Evolutionary conservation across 441 rosid genomes (phyloP).

Genomic region (Populus trichocarpa): DNA sequence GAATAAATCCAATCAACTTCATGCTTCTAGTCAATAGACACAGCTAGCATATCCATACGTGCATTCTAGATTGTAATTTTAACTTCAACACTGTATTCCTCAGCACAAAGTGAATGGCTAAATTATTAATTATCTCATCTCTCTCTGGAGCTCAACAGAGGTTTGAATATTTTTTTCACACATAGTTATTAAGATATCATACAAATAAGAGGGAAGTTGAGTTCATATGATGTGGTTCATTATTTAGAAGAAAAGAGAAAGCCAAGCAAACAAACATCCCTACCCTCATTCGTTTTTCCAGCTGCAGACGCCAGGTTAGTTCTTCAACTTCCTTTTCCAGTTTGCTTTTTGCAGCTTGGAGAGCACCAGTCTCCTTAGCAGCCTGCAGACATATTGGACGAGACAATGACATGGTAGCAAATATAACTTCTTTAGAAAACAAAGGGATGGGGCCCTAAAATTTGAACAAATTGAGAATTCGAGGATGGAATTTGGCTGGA

Average conservation of each 20-base stretch:
- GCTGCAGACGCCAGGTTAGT: slow-evolving; percentile 65
- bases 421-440: slow-evolving; percentile 4
- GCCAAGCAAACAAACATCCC: slow-evolving; percentile 12
- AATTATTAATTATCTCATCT: background rate
- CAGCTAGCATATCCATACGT: background rate
- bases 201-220: background rate
- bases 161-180: background rate
- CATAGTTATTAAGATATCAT: background rate
- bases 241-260: slow-evolving; percentile 2
- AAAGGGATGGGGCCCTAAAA: background rate
- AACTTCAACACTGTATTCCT: background rate
- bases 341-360: slow-evolving; percentile 84
- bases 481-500: background rate
- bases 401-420: slow-evolving; percentile 7
- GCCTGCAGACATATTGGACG: slow-evolving; percentile 45
- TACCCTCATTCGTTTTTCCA: slow-evolving; percentile 85
- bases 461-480: slow-evolving; percentile 11
- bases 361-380: slow-evolving; percentile 94
- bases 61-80: background rate
- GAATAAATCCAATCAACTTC: background rate
- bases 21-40: background rate
- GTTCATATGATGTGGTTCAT: slow-evolving; percentile 2
- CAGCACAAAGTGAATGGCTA: background rate
- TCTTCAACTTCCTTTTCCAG: slow-evolving; percentile 93
- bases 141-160: background rate